These are phyloP conservation scores for Peronosclerospora sorghi DNA, from an alignment of 352 stramenopile species.

Conservation along the genomic window DNA sequence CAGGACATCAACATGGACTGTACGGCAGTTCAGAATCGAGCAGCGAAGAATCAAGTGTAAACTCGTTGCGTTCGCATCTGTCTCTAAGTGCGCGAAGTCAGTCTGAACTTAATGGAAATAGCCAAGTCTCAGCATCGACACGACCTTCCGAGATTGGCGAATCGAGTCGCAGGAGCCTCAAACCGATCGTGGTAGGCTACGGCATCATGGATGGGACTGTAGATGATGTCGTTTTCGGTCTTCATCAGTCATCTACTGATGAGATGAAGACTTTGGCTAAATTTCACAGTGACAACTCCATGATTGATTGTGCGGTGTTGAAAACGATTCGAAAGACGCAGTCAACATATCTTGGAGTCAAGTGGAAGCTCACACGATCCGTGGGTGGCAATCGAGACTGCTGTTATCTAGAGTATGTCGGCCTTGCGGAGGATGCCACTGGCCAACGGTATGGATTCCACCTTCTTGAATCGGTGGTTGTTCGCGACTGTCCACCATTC, in stretches of 20 bases:
- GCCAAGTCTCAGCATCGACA: conserved; percentile 12
- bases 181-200: conserved; percentile 36
- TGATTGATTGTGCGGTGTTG: conserved; percentile 55
- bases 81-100: conserved; percentile 21
- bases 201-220: conserved; percentile 32
- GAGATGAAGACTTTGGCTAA: conserved; percentile 50
- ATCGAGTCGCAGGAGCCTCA: conserved; percentile 32
- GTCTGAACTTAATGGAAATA: conserved; percentile 13
- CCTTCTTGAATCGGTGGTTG: conserved; percentile 48
- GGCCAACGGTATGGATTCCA: conserved; percentile 53
- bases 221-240: conserved; percentile 43
- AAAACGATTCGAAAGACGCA: conserved; percentile 42
- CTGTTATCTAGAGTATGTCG: conserved; percentile 59
- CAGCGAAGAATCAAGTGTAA: conserved; percentile 10
- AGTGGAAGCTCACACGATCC: conserved; percentile 61
- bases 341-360: conserved; percentile 53
- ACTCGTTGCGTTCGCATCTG: conserved; percentile 15
- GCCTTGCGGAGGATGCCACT: conserved; percentile 39
- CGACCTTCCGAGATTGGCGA: conserved; percentile 24
- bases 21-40: conserved; percentile 12
- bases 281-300: conserved; percentile 36
- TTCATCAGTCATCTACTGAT: conserved; percentile 37
- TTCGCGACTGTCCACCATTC: conserved; percentile 51
- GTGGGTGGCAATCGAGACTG: conserved; percentile 64
- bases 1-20: conserved; percentile 26